phyloP scores from a whole-genome alignment of 495 filamentous ascomycete genomes.

The Tetracladium marchalianum region DNA sequence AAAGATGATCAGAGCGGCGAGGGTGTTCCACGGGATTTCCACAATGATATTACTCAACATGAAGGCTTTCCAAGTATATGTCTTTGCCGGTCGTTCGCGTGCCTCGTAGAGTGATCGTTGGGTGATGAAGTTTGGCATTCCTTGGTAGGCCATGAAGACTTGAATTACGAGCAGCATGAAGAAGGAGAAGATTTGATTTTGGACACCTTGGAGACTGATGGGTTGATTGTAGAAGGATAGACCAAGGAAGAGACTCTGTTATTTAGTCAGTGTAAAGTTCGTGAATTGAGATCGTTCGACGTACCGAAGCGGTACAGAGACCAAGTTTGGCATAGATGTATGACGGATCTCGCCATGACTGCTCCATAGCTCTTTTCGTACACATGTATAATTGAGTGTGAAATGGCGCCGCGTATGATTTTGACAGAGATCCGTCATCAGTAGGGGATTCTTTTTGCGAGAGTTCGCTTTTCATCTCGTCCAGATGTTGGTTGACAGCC shows the following conservation, averaged over 20 bases:
- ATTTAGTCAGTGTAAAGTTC: too few species aligned
- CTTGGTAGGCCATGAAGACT: constrained; percentile 64
- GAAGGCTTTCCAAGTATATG: constrained; percentile 76
- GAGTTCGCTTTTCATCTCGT: constrained; percentile 47
- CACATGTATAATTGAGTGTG: not conserved
- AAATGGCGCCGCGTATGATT: not conserved
- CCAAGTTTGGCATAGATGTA: constrained; percentile 1
- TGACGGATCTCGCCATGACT: not conserved
- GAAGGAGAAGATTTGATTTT: constrained; percentile 80
- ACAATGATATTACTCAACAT: constrained; percentile 70
- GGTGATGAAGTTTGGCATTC: constrained; percentile 74
- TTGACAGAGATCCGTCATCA: constrained; percentile 34
- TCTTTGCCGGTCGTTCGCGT: constrained; percentile 76
- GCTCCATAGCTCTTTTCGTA: not conserved
- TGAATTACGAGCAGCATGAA: constrained; percentile 76
- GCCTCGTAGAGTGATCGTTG: constrained; percentile 76
- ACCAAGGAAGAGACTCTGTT: constrained; percentile 57
- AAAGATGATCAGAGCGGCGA: constrained; percentile 69
- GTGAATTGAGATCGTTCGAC: not conserved
- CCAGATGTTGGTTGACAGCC: constrained; percentile 57
- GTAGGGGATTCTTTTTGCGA: constrained; percentile 20
- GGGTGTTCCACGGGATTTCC: constrained; percentile 65
- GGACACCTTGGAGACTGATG: constrained; percentile 64
- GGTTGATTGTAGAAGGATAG: constrained; percentile 74
- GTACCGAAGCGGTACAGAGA: not conserved